Base-by-base conservation (phyloP, 805 yeast genomes). In the Cyberlindnera sargentensis region DNA sequence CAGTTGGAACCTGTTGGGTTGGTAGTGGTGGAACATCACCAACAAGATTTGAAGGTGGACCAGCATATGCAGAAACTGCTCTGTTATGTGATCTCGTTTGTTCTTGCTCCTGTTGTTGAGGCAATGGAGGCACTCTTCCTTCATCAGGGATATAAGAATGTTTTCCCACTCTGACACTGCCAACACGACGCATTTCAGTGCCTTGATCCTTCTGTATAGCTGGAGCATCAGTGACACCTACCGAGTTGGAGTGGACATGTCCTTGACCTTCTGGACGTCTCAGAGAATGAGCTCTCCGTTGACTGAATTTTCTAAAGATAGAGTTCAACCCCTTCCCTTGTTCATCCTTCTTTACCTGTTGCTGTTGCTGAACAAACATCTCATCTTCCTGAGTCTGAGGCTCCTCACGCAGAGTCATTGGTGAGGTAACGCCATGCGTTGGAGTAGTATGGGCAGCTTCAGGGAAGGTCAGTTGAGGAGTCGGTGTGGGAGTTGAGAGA, bases 381-480 rank as follows among this genome's bases (percentile, higher is more conserved):
- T 65, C 38, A 65, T 70, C 41, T 53, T 67, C 6, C 49, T 75
- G 47, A 23, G 47, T 45, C 10, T 32, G 55, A 66, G 73, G 34
- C 47, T 36, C 72, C 62, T 54, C 66, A 66, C 54, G 76, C 63
- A 40, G 62, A 55, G 66, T 58, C 2, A 58, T 46, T 34, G 65
- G 51, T 57, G 70, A 74, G 64, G 44, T 62, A 58, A 50, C 65
- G n/a, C 33, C 24, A 61, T 51, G 70, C 66, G 31, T 70, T 64
- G 77, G 78, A 59, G 64, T 76, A 54, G 58, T 78, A 66, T 66
- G 75, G 44, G 63, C 74, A 66, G 60, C 70, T 62, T 68, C 81
- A 57, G 67, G 78, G 63, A 49, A 68, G 55, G 64, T 71, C 57
- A 65, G 57, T 56, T 55, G 63, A 50, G 67, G 75, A 55, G 59